Base-by-base conservation (phyloP, 2,329 filamentous ascomycete genomes). In the Tolypocladium nubicola region DNA sequence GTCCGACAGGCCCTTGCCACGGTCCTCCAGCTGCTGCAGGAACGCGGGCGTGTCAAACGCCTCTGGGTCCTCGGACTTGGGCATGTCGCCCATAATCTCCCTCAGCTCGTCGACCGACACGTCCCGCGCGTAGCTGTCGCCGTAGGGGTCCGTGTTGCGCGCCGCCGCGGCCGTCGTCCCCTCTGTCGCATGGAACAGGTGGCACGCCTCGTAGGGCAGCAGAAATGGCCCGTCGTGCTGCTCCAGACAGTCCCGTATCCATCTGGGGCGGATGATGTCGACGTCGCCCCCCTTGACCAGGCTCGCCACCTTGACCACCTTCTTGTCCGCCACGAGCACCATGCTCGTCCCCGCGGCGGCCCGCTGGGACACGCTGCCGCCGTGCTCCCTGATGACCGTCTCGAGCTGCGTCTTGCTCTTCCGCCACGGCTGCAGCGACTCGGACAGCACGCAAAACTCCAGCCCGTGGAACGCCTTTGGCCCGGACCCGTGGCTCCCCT, bases 401-500 rank as follows among this genome's bases (percentile, higher is more conserved):
- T 97, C 92, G 1, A 99, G 75, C 61, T 95, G 86, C 0, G 80
- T 76, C 70, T 96, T 97, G 7, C 80, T 81, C 68, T 84, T 90
- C 71, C 89, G 94, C 30, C 77, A 73, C 0, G 90, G 89, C 47
- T 81, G 77, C 1, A 79, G 68, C 35, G 87, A 85, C 55, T 95
- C 91, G 1, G 88, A 92, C 67, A 97, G 80, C 23, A 97, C 81
- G 73, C 85, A 95, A 68, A 97, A 96, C 45, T 83, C 86, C 16
- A 94, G 71, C 0, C 88, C 88, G 10, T 85, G 77, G 62, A 97
- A 96, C 0, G 95, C 68, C 50, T 82, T 79, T 0, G 83, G 84
- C 50, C 77, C 77, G 1, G 82, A 80, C 16, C 47, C 16, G 16
- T 2, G 5, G 26, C 13, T 26, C 16, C 3, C 19, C 8, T n/a